Evolutionary conservation across 192 early-diverging fungal genomes (phyloP).

Genomic region (Umbelopsis ramanniana): DNA sequence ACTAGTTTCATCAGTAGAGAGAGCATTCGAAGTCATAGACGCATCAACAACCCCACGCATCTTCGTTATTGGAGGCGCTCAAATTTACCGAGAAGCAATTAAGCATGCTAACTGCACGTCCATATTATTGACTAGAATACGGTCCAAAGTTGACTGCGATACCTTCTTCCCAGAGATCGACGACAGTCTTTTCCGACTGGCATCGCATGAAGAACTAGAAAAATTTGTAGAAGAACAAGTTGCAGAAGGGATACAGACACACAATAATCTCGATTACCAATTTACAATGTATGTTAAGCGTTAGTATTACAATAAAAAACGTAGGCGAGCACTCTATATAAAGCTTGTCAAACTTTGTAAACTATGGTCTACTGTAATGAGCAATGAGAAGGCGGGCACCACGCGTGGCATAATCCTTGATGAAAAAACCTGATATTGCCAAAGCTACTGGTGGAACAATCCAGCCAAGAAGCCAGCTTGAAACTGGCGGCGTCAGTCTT

Average conservation of each 20-base stretch:
- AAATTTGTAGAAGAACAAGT: constrained; percentile 44
- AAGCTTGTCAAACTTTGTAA: background rate
- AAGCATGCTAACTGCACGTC: constrained; percentile 54
- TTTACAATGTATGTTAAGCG: constrained; percentile 54
- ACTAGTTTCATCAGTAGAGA: constrained; percentile 52
- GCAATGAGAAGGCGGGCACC: background rate
- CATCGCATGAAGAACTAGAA: constrained; percentile 56
- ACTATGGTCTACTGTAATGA: background rate
- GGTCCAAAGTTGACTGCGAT: constrained; percentile 70
- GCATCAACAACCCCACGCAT: constrained; percentile 47
- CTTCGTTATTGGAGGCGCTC: constrained; percentile 84
- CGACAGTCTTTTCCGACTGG: constrained; percentile 35
- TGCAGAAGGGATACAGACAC: constrained; percentile 48
- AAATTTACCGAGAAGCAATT: constrained; percentile 76
- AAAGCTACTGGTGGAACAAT: constrained; percentile 25
- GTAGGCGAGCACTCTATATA: background rate
- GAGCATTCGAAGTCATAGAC: constrained; percentile 58
- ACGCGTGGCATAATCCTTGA: constrained; percentile 4
- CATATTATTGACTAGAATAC: constrained; percentile 75
- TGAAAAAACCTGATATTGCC: constrained; percentile 20
- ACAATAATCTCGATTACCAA: constrained; percentile 64
- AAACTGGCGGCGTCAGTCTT: constrained; percentile 30
- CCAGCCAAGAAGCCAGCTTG: constrained; percentile 39
- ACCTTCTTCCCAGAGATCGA: constrained; percentile 77
- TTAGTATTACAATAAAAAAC: constrained; percentile 25